Base-by-base conservation (phyloP, 1,284 basidiomycete species). In the Erythrobasidium hasegawianum region DNA sequence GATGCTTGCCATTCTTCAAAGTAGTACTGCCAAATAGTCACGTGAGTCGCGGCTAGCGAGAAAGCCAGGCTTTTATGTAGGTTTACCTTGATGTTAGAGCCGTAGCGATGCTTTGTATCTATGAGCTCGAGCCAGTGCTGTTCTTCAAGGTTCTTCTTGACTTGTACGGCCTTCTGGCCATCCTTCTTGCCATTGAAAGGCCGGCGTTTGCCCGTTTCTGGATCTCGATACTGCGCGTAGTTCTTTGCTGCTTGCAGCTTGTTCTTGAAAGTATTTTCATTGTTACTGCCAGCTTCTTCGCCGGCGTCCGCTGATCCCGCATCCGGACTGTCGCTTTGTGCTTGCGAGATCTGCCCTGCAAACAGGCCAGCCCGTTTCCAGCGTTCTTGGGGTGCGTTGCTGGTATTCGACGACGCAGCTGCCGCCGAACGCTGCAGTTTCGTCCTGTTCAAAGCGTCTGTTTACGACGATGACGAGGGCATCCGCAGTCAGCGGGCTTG, bases 81-180 rank as follows among this genome's bases (percentile, higher is more conserved):
- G n/a, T 41, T 18, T 41, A 65, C 55, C 56, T 65, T 59, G 10
- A 67, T 27, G 45, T 67, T 67, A 5, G 64, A 67, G 33, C 64
- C 64, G 45, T 67, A 65, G 2, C 64, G 64, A 43, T 67, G 64
- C 40, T 67, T 59, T 22, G 57, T 41, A 55, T 67, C 64, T 43
- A 59, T 59, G 47, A 67, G 38, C 57, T 67, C 64, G 26, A 67
- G 50, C 64, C 64, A 67, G 55, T 67, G 64, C 20, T 67, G 64
- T 33, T 67, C 57, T 29, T 67, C 64, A 7, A 67, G 49, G 39
- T 59, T 67, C 57, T 67, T 67, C 64, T 67, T 67, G 16, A 67
- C 49, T 27, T 67, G 59, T 40, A 67, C 57, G 39, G 64, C 57
- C 26, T 67, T 67, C 20, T 50, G 41, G 2, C 57, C 50, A 29